Evolutionary conservation across 106 monocot genomes (phyloP).

Genomic region (Amphibolis antarctica): DNA sequence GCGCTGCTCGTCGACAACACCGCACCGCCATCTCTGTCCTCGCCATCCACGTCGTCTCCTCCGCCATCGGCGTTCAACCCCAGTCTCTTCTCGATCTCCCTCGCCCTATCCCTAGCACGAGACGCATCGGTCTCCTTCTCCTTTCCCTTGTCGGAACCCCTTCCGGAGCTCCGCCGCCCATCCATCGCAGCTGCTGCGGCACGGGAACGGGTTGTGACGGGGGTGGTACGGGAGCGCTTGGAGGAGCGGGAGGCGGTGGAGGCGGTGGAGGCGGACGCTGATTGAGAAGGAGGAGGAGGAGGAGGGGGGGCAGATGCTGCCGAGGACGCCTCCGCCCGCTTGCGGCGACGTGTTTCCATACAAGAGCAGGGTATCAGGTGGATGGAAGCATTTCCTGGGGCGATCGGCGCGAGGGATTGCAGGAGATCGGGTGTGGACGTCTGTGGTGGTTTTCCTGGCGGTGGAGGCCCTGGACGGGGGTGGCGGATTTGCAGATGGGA

Average conservation of each 20-base stretch:
- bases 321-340: constrained; percentile 89
- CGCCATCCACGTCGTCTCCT: constrained; percentile 44
- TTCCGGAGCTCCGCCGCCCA: too few species aligned
- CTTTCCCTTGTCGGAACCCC: constrained; percentile 46
- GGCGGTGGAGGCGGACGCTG: constrained; percentile 9
- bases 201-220: too few species aligned
- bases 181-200: too few species aligned
- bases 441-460: too few species aligned
- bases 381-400: too few species aligned
- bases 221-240: too few species aligned
- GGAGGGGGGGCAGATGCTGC: constrained; percentile 30
- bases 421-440: too few species aligned
- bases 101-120: constrained; percentile 17
- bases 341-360: constrained; percentile 99
- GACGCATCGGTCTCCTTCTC: constrained; percentile 52
- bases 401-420: too few species aligned
- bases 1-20: constrained; percentile 54
- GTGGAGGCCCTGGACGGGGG: too few species aligned
- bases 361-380: constrained; percentile 19
- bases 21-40: constrained; percentile 25
- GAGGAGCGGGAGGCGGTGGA: not conserved
- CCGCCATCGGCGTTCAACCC: constrained; percentile 45
- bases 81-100: constrained; percentile 6
- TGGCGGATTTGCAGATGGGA: too few species aligned
- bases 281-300: constrained; percentile 37